phyloP scores from a whole-genome alignment of 768 basidiomycete genomes.

The Lactifluus subvellereus region DNA sequence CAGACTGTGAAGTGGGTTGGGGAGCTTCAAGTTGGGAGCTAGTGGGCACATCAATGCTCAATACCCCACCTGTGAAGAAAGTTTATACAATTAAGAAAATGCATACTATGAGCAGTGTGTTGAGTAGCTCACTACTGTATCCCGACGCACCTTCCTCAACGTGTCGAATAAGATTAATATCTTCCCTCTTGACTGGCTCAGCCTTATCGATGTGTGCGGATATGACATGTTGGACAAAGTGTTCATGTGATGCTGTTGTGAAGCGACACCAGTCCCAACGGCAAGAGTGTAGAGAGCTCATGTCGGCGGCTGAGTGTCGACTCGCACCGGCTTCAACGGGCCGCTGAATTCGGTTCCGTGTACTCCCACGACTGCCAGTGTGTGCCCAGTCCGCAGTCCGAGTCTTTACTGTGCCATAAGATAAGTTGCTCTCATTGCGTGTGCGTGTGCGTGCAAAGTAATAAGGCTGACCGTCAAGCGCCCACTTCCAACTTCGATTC shows the following conservation, averaged over 20 bases:
- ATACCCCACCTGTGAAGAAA: neutral
- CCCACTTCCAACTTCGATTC: slow-evolving; percentile 1
- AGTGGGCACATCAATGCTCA: neutral
- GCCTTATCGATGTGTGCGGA: slow-evolving; percentile 14
- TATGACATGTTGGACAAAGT: slow-evolving; percentile 18
- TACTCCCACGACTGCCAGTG: no score
- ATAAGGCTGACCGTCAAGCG: neutral
- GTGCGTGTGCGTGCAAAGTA: neutral
- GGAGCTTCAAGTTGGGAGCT: neutral
- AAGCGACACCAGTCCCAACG: slow-evolving; percentile 23
- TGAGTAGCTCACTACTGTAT: neutral
- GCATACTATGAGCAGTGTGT: neutral
- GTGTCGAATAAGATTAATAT: slow-evolving; percentile 14
- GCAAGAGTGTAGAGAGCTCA: slow-evolving; percentile 18
- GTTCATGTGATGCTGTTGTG: slow-evolving; percentile 4
- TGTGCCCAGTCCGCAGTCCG: no score
- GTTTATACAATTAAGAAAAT: neutral
- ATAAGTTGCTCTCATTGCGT: no score
- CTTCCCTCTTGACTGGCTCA: slow-evolving; percentile 13
- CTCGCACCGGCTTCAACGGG: neutral
- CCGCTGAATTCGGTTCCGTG: neutral
- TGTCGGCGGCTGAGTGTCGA: neutral
- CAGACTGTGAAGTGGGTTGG: neutral
- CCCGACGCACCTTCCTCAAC: slow-evolving; percentile 11
- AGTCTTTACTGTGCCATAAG: no score